phyloP scores from a whole-genome alignment of 768 basidiomycete genomes.

The Podaxis sp. region DNA sequence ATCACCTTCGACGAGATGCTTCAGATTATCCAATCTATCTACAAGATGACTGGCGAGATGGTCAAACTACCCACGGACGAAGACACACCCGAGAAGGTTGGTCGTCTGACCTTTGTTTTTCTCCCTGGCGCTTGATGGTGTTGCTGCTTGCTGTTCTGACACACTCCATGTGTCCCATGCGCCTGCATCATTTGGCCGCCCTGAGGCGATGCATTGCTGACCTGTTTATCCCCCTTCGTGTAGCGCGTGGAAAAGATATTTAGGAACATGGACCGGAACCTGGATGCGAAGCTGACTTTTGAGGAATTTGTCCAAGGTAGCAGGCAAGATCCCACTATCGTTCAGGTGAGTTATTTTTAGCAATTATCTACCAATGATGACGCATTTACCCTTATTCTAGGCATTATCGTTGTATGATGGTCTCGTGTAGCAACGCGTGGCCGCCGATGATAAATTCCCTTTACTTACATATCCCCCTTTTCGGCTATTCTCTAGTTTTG shows the following conservation, averaged over 20 bases:
- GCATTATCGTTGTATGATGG: conserved; percentile 95
- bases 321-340: conserved; percentile 99
- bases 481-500: not conserved
- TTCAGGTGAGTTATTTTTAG: conserved; percentile 63
- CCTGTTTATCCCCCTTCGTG: conserved; percentile 15
- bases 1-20: conserved; percentile 99
- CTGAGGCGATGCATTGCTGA: conserved; percentile 16
- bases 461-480: conserved; percentile 5
- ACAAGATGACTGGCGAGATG: conserved; percentile 99
- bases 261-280: conserved; percentile 94
- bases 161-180: not conserved
- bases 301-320: conserved; percentile 98
- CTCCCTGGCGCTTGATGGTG: not conserved
- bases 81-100: conserved; percentile 98
- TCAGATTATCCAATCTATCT: conserved; percentile 95
- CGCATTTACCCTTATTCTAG: conserved; percentile 38
- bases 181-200: not conserved
- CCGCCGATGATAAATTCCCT: not conserved
- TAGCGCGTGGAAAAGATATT: conserved; percentile 99
- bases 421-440: conserved; percentile 59
- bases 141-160: not conserved
- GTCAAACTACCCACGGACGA: conserved; percentile 97
- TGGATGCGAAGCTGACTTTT: conserved; percentile 89
- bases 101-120: conserved; percentile 15
- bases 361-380: conserved; percentile 15